These are phyloP conservation scores for Mycena indigotica DNA, from an alignment of 768 basidiomycete species.

Conservation along the genomic window DNA sequence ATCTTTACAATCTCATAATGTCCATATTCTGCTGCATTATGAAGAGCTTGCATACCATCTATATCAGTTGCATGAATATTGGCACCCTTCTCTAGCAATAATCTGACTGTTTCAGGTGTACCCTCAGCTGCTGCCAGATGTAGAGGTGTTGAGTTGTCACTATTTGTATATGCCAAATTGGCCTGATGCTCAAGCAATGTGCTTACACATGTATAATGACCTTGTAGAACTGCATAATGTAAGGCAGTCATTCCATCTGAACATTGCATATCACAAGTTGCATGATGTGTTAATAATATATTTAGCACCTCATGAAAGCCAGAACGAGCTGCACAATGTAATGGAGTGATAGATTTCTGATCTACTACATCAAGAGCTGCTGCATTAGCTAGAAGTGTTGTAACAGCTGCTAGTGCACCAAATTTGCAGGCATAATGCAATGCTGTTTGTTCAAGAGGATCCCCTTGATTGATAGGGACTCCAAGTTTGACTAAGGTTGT, in stretches of 20 bases:
- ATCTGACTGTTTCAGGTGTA: not conserved
- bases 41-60: slow-evolving; percentile 13
- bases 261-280: not conserved
- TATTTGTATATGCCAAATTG: slow-evolving; percentile 5
- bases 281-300: not conserved
- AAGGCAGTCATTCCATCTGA: slow-evolving; percentile 12
- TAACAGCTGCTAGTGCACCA: slow-evolving; percentile 1
- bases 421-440: slow-evolving; percentile 8
- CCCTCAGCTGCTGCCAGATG: slow-evolving; percentile 12
- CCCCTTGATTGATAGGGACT: not conserved
- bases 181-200: not conserved
- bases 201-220: slow-evolving; percentile 1
- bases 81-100: slow-evolving; percentile 2
- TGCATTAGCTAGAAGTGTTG: slow-evolving; percentile 1
- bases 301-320: slow-evolving; percentile 3
- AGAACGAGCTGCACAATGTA: not conserved
- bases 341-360: not conserved
- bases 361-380: slow-evolving; percentile 3
- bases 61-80: not conserved
- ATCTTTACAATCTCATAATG: slow-evolving; percentile 6
- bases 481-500: not conserved
- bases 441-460: not conserved
- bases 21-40: slow-evolving; percentile 17
- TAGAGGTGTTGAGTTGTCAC: slow-evolving; percentile 6
- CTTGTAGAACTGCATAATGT: slow-evolving; percentile 13